phyloP scores from a whole-genome alignment of 2,329 filamentous ascomycete species.

The Diaporthe helianthi region DNA sequence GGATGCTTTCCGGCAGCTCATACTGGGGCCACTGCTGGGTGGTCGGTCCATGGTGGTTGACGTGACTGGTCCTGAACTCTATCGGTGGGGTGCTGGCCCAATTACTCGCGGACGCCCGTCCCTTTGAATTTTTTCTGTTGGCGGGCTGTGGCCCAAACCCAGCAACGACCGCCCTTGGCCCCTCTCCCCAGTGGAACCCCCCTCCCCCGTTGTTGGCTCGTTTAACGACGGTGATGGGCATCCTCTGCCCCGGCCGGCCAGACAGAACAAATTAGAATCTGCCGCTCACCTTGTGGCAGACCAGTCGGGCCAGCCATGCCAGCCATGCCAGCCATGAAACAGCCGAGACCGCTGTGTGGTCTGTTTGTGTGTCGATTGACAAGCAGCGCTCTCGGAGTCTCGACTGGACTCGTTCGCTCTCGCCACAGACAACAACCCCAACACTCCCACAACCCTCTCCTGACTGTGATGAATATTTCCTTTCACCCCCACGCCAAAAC shows the following conservation, averaged over 20 bases:
- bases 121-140: slow-evolving; percentile 1
- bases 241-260: background rate
- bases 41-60: background rate
- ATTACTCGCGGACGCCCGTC: slow-evolving; percentile 27
- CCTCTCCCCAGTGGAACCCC: slow-evolving; percentile 1
- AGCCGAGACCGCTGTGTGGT: slow-evolving; percentile 8
- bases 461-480: background rate
- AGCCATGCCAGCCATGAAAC: background rate
- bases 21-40: background rate
- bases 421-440: background rate
- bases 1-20: slow-evolving; percentile 34
- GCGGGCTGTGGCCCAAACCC: slow-evolving; percentile 25
- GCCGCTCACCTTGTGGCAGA: slow-evolving; percentile 14
- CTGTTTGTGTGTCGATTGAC: background rate
- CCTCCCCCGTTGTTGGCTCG: slow-evolving; percentile 17
- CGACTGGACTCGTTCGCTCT: background rate
- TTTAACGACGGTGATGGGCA: slow-evolving; percentile 11
- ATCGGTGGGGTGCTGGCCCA: slow-evolving; percentile 24
- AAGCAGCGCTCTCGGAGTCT: too few relatives aligned
- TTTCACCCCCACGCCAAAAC: background rate
- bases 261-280: slow-evolving; percentile 24
- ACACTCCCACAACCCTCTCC: background rate
- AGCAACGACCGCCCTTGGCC: slow-evolving; percentile 25
- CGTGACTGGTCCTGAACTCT: slow-evolving; percentile 29
- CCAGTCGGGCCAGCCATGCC: background rate